Percentiles rank a stretch among this genome's conserved stretches.
Evolutionary conservation across 2,329 filamentous ascomycete species (phyloP).

Genomic region (Sclerotinia subarctica): DNA sequence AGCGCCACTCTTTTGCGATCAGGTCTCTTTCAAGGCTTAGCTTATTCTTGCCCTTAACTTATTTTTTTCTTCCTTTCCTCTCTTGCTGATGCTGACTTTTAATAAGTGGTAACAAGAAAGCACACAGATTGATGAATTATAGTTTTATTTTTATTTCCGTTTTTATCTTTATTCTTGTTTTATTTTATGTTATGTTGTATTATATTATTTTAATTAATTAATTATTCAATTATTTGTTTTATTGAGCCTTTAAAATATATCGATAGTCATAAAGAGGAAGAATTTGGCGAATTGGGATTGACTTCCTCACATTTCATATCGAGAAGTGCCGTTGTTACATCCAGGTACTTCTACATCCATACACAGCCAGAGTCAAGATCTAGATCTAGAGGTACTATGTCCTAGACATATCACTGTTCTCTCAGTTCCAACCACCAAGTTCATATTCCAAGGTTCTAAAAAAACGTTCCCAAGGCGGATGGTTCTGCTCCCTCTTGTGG

Average conservation of each 20-base stretch:
- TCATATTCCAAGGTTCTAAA: background rate
- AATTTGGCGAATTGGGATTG: background rate
- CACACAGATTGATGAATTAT: background rate
- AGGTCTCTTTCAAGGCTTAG: constrained; percentile 19
- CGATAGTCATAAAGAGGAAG: background rate
- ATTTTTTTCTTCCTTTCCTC: background rate
- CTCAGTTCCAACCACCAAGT: background rate
- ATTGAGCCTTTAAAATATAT: no score
- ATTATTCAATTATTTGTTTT: background rate
- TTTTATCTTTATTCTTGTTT: no score
- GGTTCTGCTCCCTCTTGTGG: background rate
- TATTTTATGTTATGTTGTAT: background rate
- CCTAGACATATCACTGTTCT: no score
- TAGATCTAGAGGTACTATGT: background rate
- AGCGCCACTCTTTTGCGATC: constrained; percentile 19
- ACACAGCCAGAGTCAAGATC: background rate
- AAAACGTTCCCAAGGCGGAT: background rate
- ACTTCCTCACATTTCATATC: background rate
- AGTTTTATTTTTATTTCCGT: background rate
- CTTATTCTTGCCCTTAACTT: background rate
- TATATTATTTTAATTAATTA: no score
- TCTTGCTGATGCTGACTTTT: background rate
- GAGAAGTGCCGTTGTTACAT: background rate
- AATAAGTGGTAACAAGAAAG: background rate
- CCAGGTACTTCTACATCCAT: background rate